Conservation (phyloP, 805 yeast species). For the Candida jianshihensis region DNA sequence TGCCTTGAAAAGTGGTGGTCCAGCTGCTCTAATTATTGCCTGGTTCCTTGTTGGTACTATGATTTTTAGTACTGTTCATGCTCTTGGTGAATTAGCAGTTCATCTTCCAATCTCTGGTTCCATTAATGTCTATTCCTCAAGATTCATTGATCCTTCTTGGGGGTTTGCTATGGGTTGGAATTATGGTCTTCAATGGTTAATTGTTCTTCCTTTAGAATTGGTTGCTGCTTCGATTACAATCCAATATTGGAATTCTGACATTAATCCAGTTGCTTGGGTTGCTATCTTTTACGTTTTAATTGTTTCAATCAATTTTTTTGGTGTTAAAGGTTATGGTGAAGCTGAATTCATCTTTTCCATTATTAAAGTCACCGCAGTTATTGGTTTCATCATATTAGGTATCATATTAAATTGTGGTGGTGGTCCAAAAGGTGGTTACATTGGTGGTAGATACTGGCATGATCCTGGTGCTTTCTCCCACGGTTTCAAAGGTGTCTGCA, state of each 20-base stretch:
- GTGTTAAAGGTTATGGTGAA: constrained; percentile 48
- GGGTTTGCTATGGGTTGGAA: constrained; percentile 50
- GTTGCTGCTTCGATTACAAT: constrained; percentile 54
- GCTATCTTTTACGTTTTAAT: constrained; percentile 43
- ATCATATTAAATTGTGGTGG: constrained; percentile 47
- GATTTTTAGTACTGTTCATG: constrained; percentile 53
- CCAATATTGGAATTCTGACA: constrained; percentile 42
- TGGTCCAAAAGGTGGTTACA: constrained; percentile 40
- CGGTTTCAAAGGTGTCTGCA: constrained; percentile 60
- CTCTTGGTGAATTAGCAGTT: constrained; percentile 47
- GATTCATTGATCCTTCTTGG: constrained; percentile 48
- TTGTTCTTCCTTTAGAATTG: constrained; percentile 48
- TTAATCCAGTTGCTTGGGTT: constrained; percentile 52
- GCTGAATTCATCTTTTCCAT: constrained; percentile 43
- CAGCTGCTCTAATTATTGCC: constrained; percentile 50
- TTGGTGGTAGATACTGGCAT: constrained; percentile 45
- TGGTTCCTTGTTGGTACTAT: constrained; percentile 47
- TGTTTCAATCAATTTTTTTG: constrained; percentile 40
- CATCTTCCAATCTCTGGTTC: constrained; percentile 50
- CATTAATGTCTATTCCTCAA: constrained; percentile 39
- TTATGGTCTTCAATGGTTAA: constrained; percentile 48
- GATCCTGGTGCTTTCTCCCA: constrained; percentile 46
- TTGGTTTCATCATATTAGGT: constrained; percentile 41
- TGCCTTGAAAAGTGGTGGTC: constrained; percentile 27
- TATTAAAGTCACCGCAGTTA: constrained; percentile 39